Evolutionary conservation across 495 filamentous ascomycete species (phyloP).

Genomic region (Rhypophila decipiens): DNA sequence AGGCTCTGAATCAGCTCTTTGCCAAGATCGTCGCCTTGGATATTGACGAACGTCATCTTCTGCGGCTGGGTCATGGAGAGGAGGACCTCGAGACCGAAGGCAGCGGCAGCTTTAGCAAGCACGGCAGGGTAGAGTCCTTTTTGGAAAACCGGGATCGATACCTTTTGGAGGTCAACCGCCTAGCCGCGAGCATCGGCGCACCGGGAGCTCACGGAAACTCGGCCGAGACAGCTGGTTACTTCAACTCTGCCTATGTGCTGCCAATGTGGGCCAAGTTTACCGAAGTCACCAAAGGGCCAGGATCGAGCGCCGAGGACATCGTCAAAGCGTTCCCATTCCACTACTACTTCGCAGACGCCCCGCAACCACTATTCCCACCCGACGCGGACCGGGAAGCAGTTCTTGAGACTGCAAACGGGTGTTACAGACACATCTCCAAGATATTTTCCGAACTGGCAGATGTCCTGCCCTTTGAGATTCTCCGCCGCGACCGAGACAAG

Average conservation of each 20-base stretch:
- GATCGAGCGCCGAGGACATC: slow-evolving; percentile 52
- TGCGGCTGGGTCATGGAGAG: slow-evolving; percentile 90
- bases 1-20: slow-evolving; percentile 97
- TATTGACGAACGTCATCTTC: slow-evolving; percentile 90
- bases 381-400: slow-evolving; percentile 57
- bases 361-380: slow-evolving; percentile 73
- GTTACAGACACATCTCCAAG: slow-evolving; percentile 83
- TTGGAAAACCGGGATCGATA: slow-evolving; percentile 78
- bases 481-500: slow-evolving; percentile 80
- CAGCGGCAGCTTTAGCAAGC: slow-evolving; percentile 83
- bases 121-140: slow-evolving; percentile 92
- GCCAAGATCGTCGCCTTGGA: slow-evolving; percentile 92
- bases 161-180: slow-evolving; percentile 76
- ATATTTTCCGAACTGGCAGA: slow-evolving; percentile 92
- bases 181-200: slow-evolving; percentile 76
- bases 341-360: slow-evolving; percentile 79
- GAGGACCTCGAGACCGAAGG: slow-evolving; percentile 83
- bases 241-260: slow-evolving; percentile 83
- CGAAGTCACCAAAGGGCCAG: slow-evolving; percentile 48
- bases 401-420: slow-evolving; percentile 75
- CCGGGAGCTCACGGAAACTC: slow-evolving; percentile 89
- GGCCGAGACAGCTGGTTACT: slow-evolving; percentile 95
- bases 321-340: slow-evolving; percentile 83
- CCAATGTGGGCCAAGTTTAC: slow-evolving; percentile 86
- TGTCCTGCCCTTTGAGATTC: slow-evolving; percentile 90